These are phyloP conservation scores for Xylaria bambusicola DNA, from an alignment of 495 filamentous ascomycete genomes.

Conservation along the genomic window DNA sequence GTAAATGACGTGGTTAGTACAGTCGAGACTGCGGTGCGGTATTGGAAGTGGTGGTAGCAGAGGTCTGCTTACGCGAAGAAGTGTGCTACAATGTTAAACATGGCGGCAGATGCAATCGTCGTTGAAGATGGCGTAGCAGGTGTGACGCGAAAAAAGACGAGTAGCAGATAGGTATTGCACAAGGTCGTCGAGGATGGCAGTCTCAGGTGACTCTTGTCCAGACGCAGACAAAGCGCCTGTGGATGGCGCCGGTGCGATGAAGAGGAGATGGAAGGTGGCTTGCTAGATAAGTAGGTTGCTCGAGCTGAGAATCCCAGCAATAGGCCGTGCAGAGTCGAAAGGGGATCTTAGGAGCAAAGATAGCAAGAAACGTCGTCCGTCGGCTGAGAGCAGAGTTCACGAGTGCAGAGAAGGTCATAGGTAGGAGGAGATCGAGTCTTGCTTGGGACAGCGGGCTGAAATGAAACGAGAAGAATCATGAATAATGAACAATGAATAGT, in stretches of 20 bases:
- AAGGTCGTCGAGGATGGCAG: background rate
- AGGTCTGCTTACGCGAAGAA: conserved; percentile 17
- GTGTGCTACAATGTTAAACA: conserved; percentile 20
- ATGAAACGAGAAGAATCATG: background rate
- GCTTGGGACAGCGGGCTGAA: too few species aligned
- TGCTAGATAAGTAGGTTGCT: background rate
- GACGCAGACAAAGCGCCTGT: background rate
- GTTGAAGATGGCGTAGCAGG: background rate
- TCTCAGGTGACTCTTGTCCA: background rate
- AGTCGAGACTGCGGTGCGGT: background rate
- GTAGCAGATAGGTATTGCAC: background rate
- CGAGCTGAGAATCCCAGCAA: conserved; percentile 5
- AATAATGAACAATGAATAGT: too few species aligned
- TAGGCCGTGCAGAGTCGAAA: too few species aligned
- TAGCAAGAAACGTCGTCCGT: too few species aligned
- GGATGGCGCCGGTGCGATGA: background rate
- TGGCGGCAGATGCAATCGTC: background rate
- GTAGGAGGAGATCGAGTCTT: background rate
- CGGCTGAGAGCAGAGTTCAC: too few species aligned
- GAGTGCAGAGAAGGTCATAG: too few species aligned
- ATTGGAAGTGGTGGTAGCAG: background rate
- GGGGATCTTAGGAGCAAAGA: too few species aligned
- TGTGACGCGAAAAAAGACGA: background rate
- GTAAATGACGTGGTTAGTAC: background rate
- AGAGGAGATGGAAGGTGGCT: background rate